Percentiles rank a stretch among this genome's conserved stretches.
Conservation (phyloP, 2,329 filamentous ascomycete genomes). For the Exophiala aquamarina region DNA sequence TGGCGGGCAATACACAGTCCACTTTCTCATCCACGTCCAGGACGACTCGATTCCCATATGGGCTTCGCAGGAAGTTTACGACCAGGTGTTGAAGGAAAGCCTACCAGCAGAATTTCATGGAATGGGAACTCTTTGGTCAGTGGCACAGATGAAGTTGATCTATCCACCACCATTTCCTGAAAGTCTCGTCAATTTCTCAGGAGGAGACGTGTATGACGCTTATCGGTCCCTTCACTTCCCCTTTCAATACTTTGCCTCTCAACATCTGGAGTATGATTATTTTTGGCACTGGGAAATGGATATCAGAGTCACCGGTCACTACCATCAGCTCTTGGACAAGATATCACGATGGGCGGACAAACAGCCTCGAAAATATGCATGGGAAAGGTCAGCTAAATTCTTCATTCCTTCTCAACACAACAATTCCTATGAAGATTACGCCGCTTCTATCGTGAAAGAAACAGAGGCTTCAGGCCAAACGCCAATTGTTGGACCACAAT, state of each 20-base stretch:
- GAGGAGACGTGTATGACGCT: slow-evolving; percentile 32
- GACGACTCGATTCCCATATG: slow-evolving; percentile 72
- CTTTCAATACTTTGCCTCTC: slow-evolving; percentile 63
- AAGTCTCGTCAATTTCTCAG: slow-evolving; percentile 31
- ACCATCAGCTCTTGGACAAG: slow-evolving; percentile 71
- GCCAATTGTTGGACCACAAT: slow-evolving; percentile 25
- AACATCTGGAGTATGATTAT: slow-evolving; percentile 64
- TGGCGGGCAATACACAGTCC: slow-evolving; percentile 74
- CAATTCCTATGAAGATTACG: slow-evolving; percentile 20
- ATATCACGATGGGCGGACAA: slow-evolving; percentile 65
- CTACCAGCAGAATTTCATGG: slow-evolving; percentile 36
- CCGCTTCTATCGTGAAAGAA: slow-evolving; percentile 16
- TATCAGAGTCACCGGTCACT: slow-evolving; percentile 63
- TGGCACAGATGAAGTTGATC: slow-evolving; percentile 25
- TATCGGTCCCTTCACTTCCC: slow-evolving; percentile 63
- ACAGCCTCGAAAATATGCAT: slow-evolving; percentile 70
- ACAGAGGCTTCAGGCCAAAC: slow-evolving; percentile 6
- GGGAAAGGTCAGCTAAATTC: slow-evolving; percentile 75
- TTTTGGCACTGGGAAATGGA: slow-evolving; percentile 74
- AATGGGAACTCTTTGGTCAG: slow-evolving; percentile 37
- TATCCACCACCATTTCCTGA: slow-evolving; percentile 29
- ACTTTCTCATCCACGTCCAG: slow-evolving; percentile 76
- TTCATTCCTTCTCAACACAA: slow-evolving; percentile 60
- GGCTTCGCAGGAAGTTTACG: slow-evolving; percentile 66
- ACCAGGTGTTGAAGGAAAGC: slow-evolving; percentile 48